Percentiles rank a stretch among this genome's conserved stretches.
Conservation (phyloP, 345 rosid species). For the Syzygium jambos region DNA sequence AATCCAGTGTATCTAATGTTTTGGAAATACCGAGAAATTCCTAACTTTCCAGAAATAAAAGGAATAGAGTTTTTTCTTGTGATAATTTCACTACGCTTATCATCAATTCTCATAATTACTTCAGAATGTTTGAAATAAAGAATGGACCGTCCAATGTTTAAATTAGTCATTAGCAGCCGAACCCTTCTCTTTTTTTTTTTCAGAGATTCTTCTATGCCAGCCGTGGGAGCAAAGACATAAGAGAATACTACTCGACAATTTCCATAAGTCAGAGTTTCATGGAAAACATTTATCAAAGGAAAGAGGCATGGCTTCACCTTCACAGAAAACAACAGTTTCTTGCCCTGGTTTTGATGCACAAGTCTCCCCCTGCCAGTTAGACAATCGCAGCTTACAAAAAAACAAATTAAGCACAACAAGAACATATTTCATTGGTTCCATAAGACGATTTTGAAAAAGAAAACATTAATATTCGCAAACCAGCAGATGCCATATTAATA, state of each 20-base stretch:
- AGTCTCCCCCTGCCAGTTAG: constrained; percentile 62
- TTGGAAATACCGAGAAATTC: not conserved
- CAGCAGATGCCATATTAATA: constrained; percentile 97
- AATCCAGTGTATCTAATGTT: not conserved
- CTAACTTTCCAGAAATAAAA: not conserved
- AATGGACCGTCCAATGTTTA: not conserved
- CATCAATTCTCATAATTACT: not conserved
- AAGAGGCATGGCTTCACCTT: not conserved
- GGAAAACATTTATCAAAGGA: too few species aligned
- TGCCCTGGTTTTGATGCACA: constrained; percentile 50
- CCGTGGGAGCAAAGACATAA: not conserved
- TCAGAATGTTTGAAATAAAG: not conserved
- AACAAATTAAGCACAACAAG: not conserved
- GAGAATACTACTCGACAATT: not conserved
- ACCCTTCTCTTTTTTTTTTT: fast-evolving
- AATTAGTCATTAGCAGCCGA: not conserved
- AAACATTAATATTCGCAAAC: constrained; percentile 22
- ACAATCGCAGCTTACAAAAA: not conserved
- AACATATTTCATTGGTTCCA: not conserved
- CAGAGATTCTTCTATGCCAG: not conserved
- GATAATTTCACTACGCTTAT: not conserved
- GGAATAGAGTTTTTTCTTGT: not conserved
- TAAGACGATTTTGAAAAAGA: not conserved
- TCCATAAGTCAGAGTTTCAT: not conserved
- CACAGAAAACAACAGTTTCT: constrained; percentile 27